Conservation (phyloP, 495 filamentous ascomycete species). For the Penicillium angulare region DNA sequence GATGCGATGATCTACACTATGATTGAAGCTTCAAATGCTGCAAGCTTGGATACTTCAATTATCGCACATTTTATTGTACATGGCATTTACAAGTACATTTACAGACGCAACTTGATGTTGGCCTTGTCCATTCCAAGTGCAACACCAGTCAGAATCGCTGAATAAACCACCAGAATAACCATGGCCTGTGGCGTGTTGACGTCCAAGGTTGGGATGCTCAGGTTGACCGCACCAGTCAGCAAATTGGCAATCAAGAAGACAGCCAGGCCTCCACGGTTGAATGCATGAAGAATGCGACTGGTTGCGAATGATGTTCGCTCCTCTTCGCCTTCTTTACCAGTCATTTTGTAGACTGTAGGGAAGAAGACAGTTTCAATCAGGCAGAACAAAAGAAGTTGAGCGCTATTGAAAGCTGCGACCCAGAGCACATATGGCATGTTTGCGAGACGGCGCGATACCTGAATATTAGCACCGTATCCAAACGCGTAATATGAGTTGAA, state of each 20-base stretch:
- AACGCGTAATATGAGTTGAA: constrained; percentile 64
- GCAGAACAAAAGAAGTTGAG: constrained; percentile 75
- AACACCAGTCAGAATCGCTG: constrained; percentile 58
- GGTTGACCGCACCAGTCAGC: constrained; percentile 82
- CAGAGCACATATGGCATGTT: constrained; percentile 94
- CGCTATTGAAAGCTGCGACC: constrained; percentile 83
- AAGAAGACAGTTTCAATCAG: constrained; percentile 75
- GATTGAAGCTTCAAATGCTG: too few relatives aligned
- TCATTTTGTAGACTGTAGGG: constrained; percentile 61
- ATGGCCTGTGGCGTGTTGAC: constrained; percentile 61
- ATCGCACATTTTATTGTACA: too few relatives aligned
- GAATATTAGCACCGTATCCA: constrained; percentile 61
- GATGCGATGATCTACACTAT: not conserved
- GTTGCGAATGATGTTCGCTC: constrained; percentile 69
- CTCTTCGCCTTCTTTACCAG: constrained; percentile 37
- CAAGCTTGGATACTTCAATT: constrained; percentile 2
- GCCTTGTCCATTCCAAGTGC: constrained; percentile 70
- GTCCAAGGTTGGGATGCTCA: constrained; percentile 78
- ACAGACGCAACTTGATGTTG: constrained; percentile 71
- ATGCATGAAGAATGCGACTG: constrained; percentile 73
- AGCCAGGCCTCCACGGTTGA: constrained; percentile 83
- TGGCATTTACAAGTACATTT: constrained; percentile 16
- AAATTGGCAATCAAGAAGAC: constrained; percentile 89
- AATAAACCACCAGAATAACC: constrained; percentile 72
- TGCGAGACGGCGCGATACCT: constrained; percentile 83